Percentiles rank a stretch among this genome's conserved stretches.
Conservation (phyloP, 768 basidiomycete genomes). For the Harrya chromipes region DNA sequence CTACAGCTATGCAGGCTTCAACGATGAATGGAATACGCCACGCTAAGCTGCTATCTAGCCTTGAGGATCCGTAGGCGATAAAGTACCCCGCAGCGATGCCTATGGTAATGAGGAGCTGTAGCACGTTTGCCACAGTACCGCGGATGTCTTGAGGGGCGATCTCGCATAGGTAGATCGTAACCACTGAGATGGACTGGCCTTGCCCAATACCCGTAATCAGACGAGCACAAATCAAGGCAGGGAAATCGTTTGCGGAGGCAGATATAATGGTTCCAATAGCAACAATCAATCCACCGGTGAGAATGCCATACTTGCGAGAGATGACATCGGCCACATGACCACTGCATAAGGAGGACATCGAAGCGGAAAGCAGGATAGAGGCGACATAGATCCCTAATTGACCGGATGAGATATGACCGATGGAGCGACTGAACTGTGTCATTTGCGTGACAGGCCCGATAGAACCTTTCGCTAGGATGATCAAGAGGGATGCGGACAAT, state of each 20-base stretch:
- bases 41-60: slow-evolving; percentile 20
- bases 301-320: slow-evolving; percentile 44
- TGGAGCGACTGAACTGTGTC: slow-evolving; percentile 40
- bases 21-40: slow-evolving; percentile 30
- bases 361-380: slow-evolving; percentile 41
- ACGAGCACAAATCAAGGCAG: slow-evolving; percentile 42
- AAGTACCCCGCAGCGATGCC: slow-evolving; percentile 40
- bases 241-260: slow-evolving; percentile 34
- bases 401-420: slow-evolving; percentile 35
- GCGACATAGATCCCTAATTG: slow-evolving; percentile 45
- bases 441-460: slow-evolving; percentile 48
- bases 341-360: slow-evolving; percentile 37
- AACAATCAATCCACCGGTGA: slow-evolving; percentile 41
- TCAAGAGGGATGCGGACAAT: neutral
- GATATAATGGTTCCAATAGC: slow-evolving; percentile 41
- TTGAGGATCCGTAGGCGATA: slow-evolving; percentile 25
- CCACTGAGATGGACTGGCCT: slow-evolving; percentile 43
- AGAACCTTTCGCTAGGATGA: slow-evolving; percentile 17
- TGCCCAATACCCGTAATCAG: slow-evolving; percentile 46
- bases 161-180: slow-evolving; percentile 40
- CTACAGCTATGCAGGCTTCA: slow-evolving; percentile 19
- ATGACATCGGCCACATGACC: slow-evolving; percentile 45
- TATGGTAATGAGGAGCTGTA: slow-evolving; percentile 43
- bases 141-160: slow-evolving; percentile 42
- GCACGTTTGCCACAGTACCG: slow-evolving; percentile 37